phyloP scores from a whole-genome alignment of 176 grass and related monocot genomes.

The Bromus sterilis region DNA sequence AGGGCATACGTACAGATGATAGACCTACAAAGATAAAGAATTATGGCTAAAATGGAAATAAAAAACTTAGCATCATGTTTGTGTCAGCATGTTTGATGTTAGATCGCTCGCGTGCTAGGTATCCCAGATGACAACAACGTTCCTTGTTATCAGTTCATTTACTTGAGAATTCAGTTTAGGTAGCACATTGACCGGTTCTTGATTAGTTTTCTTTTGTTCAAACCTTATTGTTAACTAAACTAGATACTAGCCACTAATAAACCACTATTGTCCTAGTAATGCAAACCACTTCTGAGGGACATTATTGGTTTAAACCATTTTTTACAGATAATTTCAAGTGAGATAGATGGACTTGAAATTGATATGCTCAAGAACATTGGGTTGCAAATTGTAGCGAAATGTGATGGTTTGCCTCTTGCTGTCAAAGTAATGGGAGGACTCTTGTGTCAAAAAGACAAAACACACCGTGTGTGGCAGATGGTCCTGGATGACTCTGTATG shows the following conservation, averaged over 20 bases:
- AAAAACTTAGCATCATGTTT: background rate
- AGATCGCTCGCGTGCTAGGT: background rate
- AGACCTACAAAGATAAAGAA: background rate
- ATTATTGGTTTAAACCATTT: background rate
- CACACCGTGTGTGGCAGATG: background rate
- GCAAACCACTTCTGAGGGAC: too few relatives aligned
- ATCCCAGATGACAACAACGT: too few relatives aligned
- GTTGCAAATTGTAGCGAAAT: slow-evolving; percentile 15
- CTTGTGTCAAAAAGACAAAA: background rate
- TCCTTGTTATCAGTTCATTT: too few relatives aligned
- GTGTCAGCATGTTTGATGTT: background rate
- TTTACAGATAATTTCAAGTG: slow-evolving; percentile 4
- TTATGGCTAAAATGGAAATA: background rate
- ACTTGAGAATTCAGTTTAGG: too few relatives aligned
- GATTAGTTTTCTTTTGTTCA: too few relatives aligned
- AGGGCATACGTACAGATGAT: background rate
- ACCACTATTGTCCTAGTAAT: too few relatives aligned
- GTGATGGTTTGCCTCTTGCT: too few relatives aligned
- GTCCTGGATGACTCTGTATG: background rate
- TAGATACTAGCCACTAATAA: background rate
- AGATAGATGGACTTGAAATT: background rate
- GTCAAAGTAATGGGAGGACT: too few relatives aligned
- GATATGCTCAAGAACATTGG: slow-evolving; percentile 17
- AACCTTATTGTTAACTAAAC: background rate
- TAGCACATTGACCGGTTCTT: too few relatives aligned